Evolutionary conservation across 2,329 filamentous ascomycete species (phyloP).

Genomic region (Incumbomyces delicatus): DNA sequence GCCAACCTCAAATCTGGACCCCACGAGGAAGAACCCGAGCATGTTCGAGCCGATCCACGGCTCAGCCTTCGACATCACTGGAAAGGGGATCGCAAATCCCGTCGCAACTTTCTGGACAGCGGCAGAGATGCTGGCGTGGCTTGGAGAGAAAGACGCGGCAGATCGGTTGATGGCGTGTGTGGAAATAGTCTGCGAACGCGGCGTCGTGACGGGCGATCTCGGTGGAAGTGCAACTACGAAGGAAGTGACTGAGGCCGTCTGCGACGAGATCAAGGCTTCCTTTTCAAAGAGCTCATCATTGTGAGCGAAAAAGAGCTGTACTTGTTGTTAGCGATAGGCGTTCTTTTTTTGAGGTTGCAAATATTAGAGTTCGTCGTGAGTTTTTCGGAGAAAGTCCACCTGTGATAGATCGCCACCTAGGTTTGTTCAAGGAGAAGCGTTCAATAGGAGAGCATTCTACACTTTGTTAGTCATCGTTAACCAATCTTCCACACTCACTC

Average conservation of each 20-base stretch:
- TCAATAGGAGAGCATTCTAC: no score
- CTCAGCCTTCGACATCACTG: conserved; percentile 90
- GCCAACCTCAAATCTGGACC: conserved; percentile 59
- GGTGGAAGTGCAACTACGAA: conserved; percentile 48
- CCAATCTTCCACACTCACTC: no score
- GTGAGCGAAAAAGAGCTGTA: no score
- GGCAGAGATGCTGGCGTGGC: conserved; percentile 56
- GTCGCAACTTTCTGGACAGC: conserved; percentile 61
- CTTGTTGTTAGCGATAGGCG: no score
- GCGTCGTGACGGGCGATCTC: conserved; percentile 50
- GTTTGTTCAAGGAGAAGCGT: no score
- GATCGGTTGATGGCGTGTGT: conserved; percentile 49
- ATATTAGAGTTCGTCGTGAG: no score
- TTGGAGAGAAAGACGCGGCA: conserved; percentile 51
- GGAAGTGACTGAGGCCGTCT: conserved; percentile 50
- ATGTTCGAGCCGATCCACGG: conserved; percentile 60
- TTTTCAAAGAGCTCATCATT: background rate
- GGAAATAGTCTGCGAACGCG: conserved; percentile 49
- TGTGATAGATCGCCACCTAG: no score
- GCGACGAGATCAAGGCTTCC: conserved; percentile 14
- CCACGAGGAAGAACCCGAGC: conserved; percentile 49
- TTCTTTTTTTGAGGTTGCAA: no score
- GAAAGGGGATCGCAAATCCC: conserved; percentile 92
- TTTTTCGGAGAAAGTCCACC: no score
- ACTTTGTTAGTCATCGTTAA: no score